Conservation (phyloP, 164 flowering plant species). For the Hamamelis virginiana region DNA sequence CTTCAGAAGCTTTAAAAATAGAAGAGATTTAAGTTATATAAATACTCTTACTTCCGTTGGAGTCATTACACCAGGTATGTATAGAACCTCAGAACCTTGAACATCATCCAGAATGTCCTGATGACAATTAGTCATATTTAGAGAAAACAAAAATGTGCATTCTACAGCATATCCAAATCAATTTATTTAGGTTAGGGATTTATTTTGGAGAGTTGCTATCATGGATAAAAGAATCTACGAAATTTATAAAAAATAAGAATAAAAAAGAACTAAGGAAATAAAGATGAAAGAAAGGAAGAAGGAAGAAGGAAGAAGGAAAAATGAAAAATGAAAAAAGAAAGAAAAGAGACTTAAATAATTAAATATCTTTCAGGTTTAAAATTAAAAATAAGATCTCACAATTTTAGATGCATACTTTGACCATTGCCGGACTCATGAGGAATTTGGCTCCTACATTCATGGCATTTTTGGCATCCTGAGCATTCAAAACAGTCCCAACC, state of each 20-base stretch:
- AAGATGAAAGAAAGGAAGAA: neutral
- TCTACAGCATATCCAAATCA: neutral
- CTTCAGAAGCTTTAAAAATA: too few species aligned
- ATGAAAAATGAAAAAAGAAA: neutral
- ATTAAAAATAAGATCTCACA: too few species aligned
- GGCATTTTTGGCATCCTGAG: constrained; percentile 58
- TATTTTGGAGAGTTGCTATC: neutral
- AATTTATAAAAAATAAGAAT: too few species aligned
- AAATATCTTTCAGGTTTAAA: neutral
- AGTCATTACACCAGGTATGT: constrained; percentile 86
- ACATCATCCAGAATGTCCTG: constrained; percentile 57
- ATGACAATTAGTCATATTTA: constrained; percentile 7
- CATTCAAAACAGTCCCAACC: constrained; percentile 74
- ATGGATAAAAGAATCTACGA: neutral
- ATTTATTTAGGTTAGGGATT: neutral
- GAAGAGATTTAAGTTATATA: neutral
- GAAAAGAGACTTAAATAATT: neutral
- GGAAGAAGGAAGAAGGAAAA: neutral
- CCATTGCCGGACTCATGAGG: constrained; percentile 79
- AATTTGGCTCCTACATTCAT: constrained; percentile 73
- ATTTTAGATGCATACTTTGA: constrained; percentile 40
- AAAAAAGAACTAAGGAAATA: too few species aligned
- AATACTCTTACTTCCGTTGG: constrained; percentile 68
- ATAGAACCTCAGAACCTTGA: constrained; percentile 43
- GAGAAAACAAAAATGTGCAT: constrained; percentile 2